Evolutionary conservation across 1,139 yeast genomes (phyloP).

Genomic region (Blastobotrys persicus): DNA sequence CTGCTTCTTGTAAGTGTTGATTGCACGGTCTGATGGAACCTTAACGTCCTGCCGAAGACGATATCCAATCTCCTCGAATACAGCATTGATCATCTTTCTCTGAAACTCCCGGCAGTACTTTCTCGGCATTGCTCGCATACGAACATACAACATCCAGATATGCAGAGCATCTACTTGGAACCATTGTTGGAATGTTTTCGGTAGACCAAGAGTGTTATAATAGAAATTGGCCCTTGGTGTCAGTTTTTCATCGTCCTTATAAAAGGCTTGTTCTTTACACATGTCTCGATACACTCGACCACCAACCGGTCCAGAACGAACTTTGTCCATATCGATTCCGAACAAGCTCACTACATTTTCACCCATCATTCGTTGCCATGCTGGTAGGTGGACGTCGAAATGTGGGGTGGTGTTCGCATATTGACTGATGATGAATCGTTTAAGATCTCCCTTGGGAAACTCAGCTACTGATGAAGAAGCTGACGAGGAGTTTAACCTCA

Average conservation of each 20-base stretch:
- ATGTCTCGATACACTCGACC: constrained; percentile 84
- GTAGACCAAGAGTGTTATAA: constrained; percentile 76
- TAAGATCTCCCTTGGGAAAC: constrained; percentile 14
- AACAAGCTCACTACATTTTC: constrained; percentile 65
- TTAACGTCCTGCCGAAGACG: constrained; percentile 83
- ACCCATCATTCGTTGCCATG: constrained; percentile 70
- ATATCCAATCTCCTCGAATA: constrained; percentile 84
- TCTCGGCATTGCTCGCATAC: constrained; percentile 95
- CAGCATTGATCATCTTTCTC: constrained; percentile 84
- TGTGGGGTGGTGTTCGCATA: constrained; percentile 11
- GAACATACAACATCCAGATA: constrained; percentile 87
- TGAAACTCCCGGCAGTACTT: constrained; percentile 87
- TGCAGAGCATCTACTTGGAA: constrained; percentile 88
- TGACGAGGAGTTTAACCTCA: constrained; percentile 12
- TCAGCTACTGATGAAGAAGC: background rate
- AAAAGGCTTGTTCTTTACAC: constrained; percentile 79
- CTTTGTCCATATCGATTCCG: constrained; percentile 83
- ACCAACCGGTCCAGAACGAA: constrained; percentile 92
- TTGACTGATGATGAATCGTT: constrained; percentile 7
- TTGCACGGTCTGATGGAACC: constrained; percentile 77
- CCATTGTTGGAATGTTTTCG: constrained; percentile 90
- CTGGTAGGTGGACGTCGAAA: constrained; percentile 52
- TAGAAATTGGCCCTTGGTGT: constrained; percentile 39
- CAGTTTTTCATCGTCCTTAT: constrained; percentile 39
- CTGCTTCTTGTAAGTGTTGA: constrained; percentile 84